These are phyloP conservation scores for Colletotrichum caudatum DNA, from an alignment of 2,329 filamentous ascomycete genomes.

Conservation along the genomic window DNA sequence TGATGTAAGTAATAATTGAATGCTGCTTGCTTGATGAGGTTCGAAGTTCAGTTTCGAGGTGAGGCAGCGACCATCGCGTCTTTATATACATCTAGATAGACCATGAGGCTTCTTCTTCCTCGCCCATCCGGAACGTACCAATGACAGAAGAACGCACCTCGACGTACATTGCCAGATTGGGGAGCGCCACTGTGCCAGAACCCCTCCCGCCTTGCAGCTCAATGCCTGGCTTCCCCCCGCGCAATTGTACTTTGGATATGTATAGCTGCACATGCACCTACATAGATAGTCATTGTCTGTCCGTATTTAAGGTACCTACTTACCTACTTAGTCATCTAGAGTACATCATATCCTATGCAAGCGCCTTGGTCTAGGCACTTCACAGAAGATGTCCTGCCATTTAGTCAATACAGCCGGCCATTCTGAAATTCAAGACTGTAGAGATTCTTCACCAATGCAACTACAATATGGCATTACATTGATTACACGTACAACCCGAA, in stretches of 20 bases:
- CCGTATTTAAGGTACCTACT: too few relatives aligned
- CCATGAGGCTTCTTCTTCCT: background rate
- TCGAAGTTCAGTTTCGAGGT: background rate
- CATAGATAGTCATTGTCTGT: background rate
- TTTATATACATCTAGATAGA: constrained; percentile 6
- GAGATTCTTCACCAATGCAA: background rate
- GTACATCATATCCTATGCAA: too few relatives aligned
- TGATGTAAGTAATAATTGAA: background rate
- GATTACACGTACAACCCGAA: background rate
- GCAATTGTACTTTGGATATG: background rate
- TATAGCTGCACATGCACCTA: background rate
- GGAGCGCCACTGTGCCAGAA: constrained; percentile 2
- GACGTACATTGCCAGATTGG: constrained; percentile 20
- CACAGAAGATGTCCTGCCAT: background rate
- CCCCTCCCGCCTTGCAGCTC: constrained; percentile 7
- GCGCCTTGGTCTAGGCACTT: background rate
- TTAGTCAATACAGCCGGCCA: background rate
- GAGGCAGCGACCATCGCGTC: background rate
- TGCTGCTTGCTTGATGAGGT: background rate
- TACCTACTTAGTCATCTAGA: too few relatives aligned
- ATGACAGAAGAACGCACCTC: constrained; percentile 17
- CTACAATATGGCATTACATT: background rate
- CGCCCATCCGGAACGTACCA: background rate
- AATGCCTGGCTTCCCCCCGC: background rate
- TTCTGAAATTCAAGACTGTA: background rate